Percentiles rank a stretch among this genome's conserved stretches.
These are phyloP conservation scores for Scutellaria barbata DNA, from an alignment of 257 asterid genomes.

Conservation along the genomic window DNA sequence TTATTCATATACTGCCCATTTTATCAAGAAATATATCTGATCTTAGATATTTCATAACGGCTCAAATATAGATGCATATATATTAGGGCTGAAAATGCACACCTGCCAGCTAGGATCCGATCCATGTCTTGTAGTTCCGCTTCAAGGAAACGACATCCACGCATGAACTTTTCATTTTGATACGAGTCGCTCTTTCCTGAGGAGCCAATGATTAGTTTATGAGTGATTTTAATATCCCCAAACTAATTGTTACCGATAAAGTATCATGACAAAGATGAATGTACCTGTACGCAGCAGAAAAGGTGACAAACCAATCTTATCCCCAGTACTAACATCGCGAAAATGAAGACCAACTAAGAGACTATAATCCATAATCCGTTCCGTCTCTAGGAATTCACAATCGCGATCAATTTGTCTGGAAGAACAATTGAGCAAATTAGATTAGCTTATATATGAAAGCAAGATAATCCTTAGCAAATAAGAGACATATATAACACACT, in stretches of 20 bases:
- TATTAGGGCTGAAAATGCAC: slow-evolving; percentile 18
- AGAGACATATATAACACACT: slow-evolving; percentile 34
- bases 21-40: background rate
- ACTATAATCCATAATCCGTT: slow-evolving; percentile 93
- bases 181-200: slow-evolving; percentile 79
- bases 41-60: background rate
- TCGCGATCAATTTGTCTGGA: slow-evolving; percentile 90
- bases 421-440: slow-evolving; percentile 16
- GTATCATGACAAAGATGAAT: background rate
- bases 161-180: slow-evolving; percentile 87
- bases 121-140: slow-evolving; percentile 97
- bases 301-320: slow-evolving; percentile 92
- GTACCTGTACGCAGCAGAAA: slow-evolving; percentile 79
- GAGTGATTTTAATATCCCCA: slow-evolving; percentile 21
- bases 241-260: slow-evolving; percentile 6
- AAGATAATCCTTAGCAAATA: background rate
- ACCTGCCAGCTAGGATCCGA: slow-evolving; percentile 83
- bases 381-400: slow-evolving; percentile 86
- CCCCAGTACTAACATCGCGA: slow-evolving; percentile 82
- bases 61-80: background rate
- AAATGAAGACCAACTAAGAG: slow-evolving; percentile 95
- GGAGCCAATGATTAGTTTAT: slow-evolving; percentile 29
- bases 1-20: background rate
- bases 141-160: slow-evolving; percentile 94
- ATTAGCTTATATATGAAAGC: slow-evolving; percentile 3